Evolutionary conservation across 1,284 basidiomycete genomes (phyloP).

Genomic region (Cronartium ribicola): DNA sequence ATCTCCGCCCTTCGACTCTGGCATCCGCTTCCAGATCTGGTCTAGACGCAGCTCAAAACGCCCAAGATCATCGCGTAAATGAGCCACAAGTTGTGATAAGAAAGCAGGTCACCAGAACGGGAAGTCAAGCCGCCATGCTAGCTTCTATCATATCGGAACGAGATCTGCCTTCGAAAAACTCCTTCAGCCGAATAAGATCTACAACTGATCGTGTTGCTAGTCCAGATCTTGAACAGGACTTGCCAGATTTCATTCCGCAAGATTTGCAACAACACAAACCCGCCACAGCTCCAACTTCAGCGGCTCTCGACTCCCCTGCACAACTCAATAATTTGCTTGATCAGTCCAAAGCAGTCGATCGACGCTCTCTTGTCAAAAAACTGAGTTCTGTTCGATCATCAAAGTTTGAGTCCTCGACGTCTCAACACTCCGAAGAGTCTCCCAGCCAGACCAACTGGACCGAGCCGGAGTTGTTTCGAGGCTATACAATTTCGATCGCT

Average conservation of each 20-base stretch:
- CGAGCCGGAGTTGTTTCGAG: conserved; percentile 17
- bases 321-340: not conserved
- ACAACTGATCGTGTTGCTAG: not conserved
- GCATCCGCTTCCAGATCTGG: conserved; percentile 5
- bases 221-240: not conserved
- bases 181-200: not conserved
- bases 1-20: not conserved
- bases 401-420: conserved; percentile 13
- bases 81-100: conserved; percentile 7
- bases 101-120: not conserved
- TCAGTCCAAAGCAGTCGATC: conserved; percentile 16
- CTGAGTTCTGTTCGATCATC: conserved; percentile 16
- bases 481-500: conserved; percentile 11
- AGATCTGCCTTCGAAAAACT: conserved; percentile 19
- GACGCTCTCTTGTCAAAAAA: conserved; percentile 22
- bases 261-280: not conserved
- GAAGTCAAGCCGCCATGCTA: conserved; percentile 34
- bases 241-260: not conserved
- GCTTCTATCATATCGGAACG: conserved; percentile 32
- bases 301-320: not conserved
- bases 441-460: conserved; percentile 1
- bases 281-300: not conserved
- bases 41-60: not conserved
- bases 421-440: not conserved
- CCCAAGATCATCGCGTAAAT: not conserved